Evolutionary conservation across 495 filamentous ascomycete genomes (phyloP).

Genomic region (Achaetomiella virescens): DNA sequence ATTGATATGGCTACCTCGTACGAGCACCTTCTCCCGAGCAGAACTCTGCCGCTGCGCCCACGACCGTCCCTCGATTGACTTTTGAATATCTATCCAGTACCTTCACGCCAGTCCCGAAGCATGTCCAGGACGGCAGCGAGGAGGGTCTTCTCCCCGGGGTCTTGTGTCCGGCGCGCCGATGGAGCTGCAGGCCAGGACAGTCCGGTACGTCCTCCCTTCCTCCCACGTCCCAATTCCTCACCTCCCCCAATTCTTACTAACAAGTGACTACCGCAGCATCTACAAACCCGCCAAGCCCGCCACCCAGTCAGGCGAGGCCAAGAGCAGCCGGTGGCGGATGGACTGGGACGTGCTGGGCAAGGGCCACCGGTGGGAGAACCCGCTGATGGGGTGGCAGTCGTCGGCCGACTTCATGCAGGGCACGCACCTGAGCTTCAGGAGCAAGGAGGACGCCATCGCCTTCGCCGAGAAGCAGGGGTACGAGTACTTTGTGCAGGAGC

Average conservation of each 20-base stretch:
- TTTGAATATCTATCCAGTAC: slow-evolving; percentile 42
- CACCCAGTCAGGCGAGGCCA: slow-evolving; percentile 86
- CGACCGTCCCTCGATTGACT: background rate
- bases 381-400: slow-evolving; percentile 96
- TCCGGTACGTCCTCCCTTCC: slow-evolving; percentile 57
- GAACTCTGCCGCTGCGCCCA: too few relatives aligned
- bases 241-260: too few relatives aligned
- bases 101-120: slow-evolving; percentile 84
- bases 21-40: too few relatives aligned
- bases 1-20: slow-evolving; percentile 81
- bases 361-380: slow-evolving; percentile 95
- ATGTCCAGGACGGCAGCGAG: slow-evolving; percentile 86
- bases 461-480: slow-evolving; percentile 99
- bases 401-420: slow-evolving; percentile 91
- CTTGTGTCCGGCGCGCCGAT: slow-evolving; percentile 88
- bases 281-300: slow-evolving; percentile 84
- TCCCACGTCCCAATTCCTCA: background rate
- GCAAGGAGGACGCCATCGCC: slow-evolving; percentile 87
- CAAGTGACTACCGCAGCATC: slow-evolving; percentile 64
- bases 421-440: slow-evolving; percentile 80
- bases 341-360: slow-evolving; percentile 92
- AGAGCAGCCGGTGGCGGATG: slow-evolving; percentile 85
- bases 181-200: slow-evolving; percentile 86
- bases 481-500: slow-evolving; percentile 98
- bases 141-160: slow-evolving; percentile 67